phyloP scores from a whole-genome alignment of 2,329 filamentous ascomycete species.

The Monilinia fructicola region DNA sequence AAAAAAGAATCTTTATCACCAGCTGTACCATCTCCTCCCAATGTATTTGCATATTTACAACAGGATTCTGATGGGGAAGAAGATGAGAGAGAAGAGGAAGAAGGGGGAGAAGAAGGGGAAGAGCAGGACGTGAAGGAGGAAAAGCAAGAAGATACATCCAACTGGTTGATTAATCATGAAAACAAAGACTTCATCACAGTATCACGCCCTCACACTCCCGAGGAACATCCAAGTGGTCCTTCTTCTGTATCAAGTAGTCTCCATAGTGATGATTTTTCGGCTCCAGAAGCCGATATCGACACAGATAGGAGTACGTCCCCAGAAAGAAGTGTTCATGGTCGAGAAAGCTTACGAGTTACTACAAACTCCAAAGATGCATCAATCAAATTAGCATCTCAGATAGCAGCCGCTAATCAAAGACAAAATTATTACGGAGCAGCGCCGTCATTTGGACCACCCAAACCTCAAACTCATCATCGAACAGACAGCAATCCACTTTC shows the following conservation, averaged over 20 bases:
- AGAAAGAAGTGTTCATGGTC: constrained; percentile 44
- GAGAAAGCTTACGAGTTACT: constrained; percentile 24
- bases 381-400: constrained; percentile 37
- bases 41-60: constrained; percentile 38
- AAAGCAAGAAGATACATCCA: constrained; percentile 24
- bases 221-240: constrained; percentile 37
- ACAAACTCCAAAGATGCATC: constrained; percentile 32
- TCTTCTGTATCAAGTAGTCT: constrained; percentile 40
- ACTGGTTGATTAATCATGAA: constrained; percentile 27
- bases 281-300: constrained; percentile 42
- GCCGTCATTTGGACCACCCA: constrained; percentile 37
- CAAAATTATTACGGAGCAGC: constrained; percentile 34
- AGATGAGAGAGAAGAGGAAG: constrained; percentile 15
- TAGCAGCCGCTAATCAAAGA: constrained; percentile 38
- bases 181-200: neutral
- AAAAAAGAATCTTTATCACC: constrained; percentile 35
- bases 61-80: constrained; percentile 25
- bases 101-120: constrained; percentile 7
- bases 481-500: constrained; percentile 33
- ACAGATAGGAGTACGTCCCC: constrained; percentile 50
- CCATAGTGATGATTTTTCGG: constrained; percentile 42
- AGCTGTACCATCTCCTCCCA: constrained; percentile 37
- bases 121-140: constrained; percentile 17
- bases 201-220: constrained; percentile 30
- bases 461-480: constrained; percentile 48